Base-by-base conservation (phyloP, 2,329 filamentous ascomycete species). In the Hypoxylon sp. region DNA sequence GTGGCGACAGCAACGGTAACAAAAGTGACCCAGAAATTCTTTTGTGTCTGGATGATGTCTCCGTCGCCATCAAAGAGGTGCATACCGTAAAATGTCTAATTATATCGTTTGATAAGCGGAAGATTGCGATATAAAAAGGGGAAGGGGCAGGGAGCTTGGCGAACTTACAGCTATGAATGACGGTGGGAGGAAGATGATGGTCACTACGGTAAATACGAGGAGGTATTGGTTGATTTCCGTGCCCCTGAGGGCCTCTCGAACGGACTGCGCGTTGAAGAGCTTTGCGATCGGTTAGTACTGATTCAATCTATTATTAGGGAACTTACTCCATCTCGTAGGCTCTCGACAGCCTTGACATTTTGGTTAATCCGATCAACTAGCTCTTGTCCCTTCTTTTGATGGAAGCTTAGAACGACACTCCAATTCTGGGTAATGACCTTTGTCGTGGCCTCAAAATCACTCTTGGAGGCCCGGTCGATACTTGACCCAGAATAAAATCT, bases 61-160 rank as follows among this genome's bases (percentile, higher is more conserved):
- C 37, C 37, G n/a, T 42, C 37, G n/a, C 37, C 37, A 2, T 42
- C 37, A 42, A 42, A 42, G 37, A 42, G 37, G 37, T 42, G 37
- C 37, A 42, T 42, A n/a, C 37, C 37, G n/a, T 42, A 42, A 9
- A 42, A 42, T 42, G 37, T 42, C 37, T 17, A 42, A 42, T 42
- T 17, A 9, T n/a, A 19, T 17, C 14, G 5, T 17, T 42, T n/a
- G 37, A 9, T 17, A 8, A 42, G 37, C 3, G 37, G 37, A 14
- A 1, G n/a, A 8, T 42, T 19, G 8, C 37, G n/a, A 17, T 42
- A 42, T 42, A 42, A 3, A n/a, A 10, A 3, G 6, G 2, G n/a
- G n/a, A 2, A 17, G n/a, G 2, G n/a, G 14, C 3, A 19, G 37
- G 14, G n/a, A 19, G n/a, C 19, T 17, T 13, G n/a, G 37, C n/a